Evolutionary conservation across 805 yeast species (phyloP).

Genomic region (Starmerella asiatica): DNA sequence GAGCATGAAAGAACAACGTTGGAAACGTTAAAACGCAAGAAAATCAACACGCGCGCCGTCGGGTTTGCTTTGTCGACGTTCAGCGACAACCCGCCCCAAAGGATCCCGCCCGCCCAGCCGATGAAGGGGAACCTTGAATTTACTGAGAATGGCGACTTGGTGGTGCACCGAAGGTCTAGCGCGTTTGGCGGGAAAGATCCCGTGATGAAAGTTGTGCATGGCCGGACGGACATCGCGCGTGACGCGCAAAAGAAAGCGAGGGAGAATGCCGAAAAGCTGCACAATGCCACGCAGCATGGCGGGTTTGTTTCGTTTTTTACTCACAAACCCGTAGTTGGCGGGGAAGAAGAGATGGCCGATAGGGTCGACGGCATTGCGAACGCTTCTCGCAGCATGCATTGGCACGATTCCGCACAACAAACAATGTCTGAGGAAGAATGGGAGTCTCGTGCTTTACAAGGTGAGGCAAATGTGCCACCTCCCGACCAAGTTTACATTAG

Average conservation of each 20-base stretch:
- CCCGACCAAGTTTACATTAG: conserved; percentile 74
- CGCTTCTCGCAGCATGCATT: background rate
- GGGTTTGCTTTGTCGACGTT: conserved; percentile 64
- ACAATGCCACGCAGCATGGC: conserved; percentile 7
- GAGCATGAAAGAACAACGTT: conserved; percentile 5
- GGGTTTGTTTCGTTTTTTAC: conserved; percentile 5
- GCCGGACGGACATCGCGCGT: conserved; percentile 14
- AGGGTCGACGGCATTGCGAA: conserved; percentile 10
- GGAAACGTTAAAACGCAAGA: conserved; percentile 6
- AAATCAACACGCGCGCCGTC: conserved; percentile 15
- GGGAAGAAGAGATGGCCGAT: conserved; percentile 9
- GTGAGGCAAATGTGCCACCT: conserved; percentile 26
- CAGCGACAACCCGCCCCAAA: conserved; percentile 79
- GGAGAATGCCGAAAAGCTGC: conserved; percentile 19
- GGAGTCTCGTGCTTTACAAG: conserved; percentile 15
- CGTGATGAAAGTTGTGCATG: conserved; percentile 10
- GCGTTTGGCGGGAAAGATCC: conserved; percentile 3
- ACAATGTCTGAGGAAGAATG: conserved; percentile 20
- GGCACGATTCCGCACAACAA: background rate
- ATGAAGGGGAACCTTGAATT: conserved; percentile 56
- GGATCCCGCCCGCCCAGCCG: conserved; percentile 78
- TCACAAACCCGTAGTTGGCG: background rate
- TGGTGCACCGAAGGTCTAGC: conserved; percentile 8
- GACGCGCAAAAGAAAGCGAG: conserved; percentile 17
- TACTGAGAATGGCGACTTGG: conserved; percentile 22